Base-by-base conservation (phyloP, 2,329 filamentous ascomycete genomes). In the Corniculantispora saksenae region DNA sequence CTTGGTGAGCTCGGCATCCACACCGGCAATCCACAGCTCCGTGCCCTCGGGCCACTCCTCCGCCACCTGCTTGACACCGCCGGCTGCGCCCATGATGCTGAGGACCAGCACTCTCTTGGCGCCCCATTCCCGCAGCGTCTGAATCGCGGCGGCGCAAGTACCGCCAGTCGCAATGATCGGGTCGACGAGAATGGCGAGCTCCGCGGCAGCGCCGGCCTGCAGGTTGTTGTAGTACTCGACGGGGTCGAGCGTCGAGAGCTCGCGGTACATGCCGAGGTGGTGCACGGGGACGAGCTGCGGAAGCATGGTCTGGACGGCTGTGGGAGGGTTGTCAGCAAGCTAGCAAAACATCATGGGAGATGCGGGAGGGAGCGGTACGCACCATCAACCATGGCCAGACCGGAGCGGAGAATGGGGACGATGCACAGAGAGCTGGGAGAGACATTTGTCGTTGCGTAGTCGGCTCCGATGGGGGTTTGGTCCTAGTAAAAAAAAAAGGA, bases 151-250 rank as follows among this genome's bases (percentile, higher is more conserved):
- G 35, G 88, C 90, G 66, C 92, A 92, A 3, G 94, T 98, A 1
- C 92, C 93, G 45, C 94, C 94, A 0, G 95, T 98, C 1, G 94
- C 95, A 74, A 98, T 96, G 70, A 98, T 87, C 3, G 94, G 95
- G 75, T 98, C 94, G 56, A 97, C 86, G 63, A 97, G 82, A 74
- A 97, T 91, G 66, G 93, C 93, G 15, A 97, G 83, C 66, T 77
- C 82, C 50, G 80, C 80, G 54, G 79, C 61, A 66, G 77, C 82
- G 53, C 80, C 74, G 40, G 78, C 75, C 43, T 93, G 93, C 23
- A 97, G 89, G 79, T 97, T 97, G 83, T 97, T 97, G 86, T 97
- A 97, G 85, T 97, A 97, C 80, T 97, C 94, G 66, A 97, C 94
- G 3, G 94, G 93, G 72, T 93, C 88, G 64, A 97, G 89, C 53